Base-by-base conservation (phyloP, 176 grass and related monocot species). In the Melocanna baccifera region DNA sequence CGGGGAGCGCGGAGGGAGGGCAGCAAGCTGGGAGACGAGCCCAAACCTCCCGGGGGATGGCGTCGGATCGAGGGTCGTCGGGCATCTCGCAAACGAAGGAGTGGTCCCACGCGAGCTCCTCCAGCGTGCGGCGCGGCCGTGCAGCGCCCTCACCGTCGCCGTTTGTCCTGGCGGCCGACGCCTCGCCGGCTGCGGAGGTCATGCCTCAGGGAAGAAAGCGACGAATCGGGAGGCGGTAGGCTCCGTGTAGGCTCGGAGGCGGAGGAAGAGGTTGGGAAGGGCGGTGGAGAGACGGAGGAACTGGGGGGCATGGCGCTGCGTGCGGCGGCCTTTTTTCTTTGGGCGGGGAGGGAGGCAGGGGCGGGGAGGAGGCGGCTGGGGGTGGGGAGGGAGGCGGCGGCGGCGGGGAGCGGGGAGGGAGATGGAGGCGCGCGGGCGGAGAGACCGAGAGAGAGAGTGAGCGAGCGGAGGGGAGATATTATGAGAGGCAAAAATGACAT, bases 101-200 rank as follows among this genome's bases (percentile, higher is more conserved):
- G 66, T 94, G 85, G 73, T 94, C 95, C 95, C 92, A 94, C 11
- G 88, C 58, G 7, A 97, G 80, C 81, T 97, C 90, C 86, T 97
- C 95, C 11, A 97, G 90, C 64, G 74, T 77, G 75, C 84, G 18
- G 18, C 86, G 46, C n/a, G 47, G 84, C 15, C 59, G 64, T 41
- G 40, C 37, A 57, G 5, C 25, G 6, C 36, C 45, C 10, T 23
- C 52, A 4, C 41, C 79, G 48, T 1, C 30, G 29, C 45, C 62
- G 2, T 11, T 40, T 1, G 80, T 43, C 20, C 45, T 61, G 53
- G 9, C 66, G 13, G 62, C 47, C 12, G 51, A 29, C 7, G 47
- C 41, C 42, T 67, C 78, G 12, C 46, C 59, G 47, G 64, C 66
- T 22, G 45, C 67, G 86, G 86, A 65, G 18, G 81, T 83, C 75